phyloP scores from a whole-genome alignment of 2,329 filamentous ascomycete species.

The Alternaria triticina region DNA sequence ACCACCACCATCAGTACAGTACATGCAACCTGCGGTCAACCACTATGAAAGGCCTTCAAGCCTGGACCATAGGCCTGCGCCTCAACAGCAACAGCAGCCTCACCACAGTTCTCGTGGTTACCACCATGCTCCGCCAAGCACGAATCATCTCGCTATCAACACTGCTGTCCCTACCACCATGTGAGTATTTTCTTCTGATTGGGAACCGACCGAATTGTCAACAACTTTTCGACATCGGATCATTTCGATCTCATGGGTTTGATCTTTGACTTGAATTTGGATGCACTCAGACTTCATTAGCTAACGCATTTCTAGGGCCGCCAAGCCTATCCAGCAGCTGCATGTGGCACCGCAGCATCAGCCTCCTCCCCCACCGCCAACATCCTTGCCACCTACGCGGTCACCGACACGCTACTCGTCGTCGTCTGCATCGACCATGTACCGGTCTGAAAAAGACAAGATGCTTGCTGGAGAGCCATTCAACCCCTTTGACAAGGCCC shows the following conservation, averaged over 20 bases:
- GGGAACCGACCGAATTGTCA: background rate
- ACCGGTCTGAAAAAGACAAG: conserved; percentile 79
- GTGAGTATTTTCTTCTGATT: conserved; percentile 2
- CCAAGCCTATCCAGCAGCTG: conserved; percentile 51
- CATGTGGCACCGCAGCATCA: conserved; percentile 31
- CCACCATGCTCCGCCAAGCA: conserved; percentile 37
- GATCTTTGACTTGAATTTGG: background rate
- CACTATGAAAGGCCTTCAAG: conserved; percentile 29
- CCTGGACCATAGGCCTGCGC: conserved; percentile 30
- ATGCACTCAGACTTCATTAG: background rate
- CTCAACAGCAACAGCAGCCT: conserved; percentile 29
- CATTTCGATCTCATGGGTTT: background rate
- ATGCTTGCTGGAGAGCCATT: conserved; percentile 86
- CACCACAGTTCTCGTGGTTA: conserved; percentile 42
- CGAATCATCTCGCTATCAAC: conserved; percentile 33
- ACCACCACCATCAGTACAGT: conserved; percentile 21
- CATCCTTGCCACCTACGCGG: conserved; percentile 26
- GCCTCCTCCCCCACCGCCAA: conserved; percentile 22
- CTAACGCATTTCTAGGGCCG: conserved; percentile 4
- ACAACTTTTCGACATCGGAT: background rate
- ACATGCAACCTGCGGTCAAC: conserved; percentile 25
- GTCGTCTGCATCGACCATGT: conserved; percentile 37
- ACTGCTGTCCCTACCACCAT: conserved; percentile 18
- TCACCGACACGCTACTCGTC: conserved; percentile 31
- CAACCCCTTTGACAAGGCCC: conserved; percentile 76